Percentiles rank a stretch among this genome's conserved stretches.
Evolutionary conservation across 345 rosid species (phyloP).

Genomic region (Acer yangbiense): DNA sequence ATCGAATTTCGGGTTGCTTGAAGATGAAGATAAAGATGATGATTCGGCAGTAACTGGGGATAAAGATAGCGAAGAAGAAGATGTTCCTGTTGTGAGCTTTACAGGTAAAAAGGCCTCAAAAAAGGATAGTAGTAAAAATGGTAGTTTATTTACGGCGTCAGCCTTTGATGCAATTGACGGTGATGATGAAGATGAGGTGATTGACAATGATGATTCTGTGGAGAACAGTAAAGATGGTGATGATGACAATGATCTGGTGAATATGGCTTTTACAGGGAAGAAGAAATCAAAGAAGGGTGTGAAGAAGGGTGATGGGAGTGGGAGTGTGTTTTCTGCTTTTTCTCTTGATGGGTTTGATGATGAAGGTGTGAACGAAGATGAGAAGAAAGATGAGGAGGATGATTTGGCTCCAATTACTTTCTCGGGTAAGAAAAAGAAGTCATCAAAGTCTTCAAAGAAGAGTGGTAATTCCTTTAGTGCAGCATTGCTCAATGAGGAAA

Average conservation of each 20-base stretch:
- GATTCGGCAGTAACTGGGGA: conserved; percentile 24
- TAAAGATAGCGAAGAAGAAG: conserved; percentile 39
- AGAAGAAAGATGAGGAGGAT: conserved; percentile 36
- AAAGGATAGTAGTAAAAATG: conserved; percentile 38
- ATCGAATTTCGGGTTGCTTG: conserved; percentile 53
- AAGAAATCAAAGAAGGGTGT: conserved; percentile 52
- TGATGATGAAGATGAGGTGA: conserved; percentile 39
- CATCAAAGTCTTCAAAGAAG: conserved; percentile 69
- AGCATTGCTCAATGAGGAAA: conserved; percentile 55
- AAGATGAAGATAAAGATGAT: conserved; percentile 42
- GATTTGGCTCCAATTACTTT: conserved; percentile 44
- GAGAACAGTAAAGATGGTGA: conserved; percentile 35
- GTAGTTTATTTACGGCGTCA: conserved; percentile 44
- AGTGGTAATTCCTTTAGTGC: conserved; percentile 51
- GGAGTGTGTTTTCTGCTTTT: conserved; percentile 25
- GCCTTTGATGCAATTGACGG: conserved; percentile 57
- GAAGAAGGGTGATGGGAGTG: conserved; percentile 32
- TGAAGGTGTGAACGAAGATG: conserved; percentile 30
- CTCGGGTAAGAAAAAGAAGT: conserved; percentile 80
- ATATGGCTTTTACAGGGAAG: conserved; percentile 45
- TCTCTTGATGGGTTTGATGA: conserved; percentile 39
- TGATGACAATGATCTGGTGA: conserved; percentile 44
- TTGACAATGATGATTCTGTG: conserved; percentile 25
- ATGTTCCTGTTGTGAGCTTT: conserved; percentile 37
- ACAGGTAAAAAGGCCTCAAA: conserved; percentile 49